phyloP scores from a whole-genome alignment of 495 filamentous ascomycete species.

The Lophiostoma macrostomum region DNA sequence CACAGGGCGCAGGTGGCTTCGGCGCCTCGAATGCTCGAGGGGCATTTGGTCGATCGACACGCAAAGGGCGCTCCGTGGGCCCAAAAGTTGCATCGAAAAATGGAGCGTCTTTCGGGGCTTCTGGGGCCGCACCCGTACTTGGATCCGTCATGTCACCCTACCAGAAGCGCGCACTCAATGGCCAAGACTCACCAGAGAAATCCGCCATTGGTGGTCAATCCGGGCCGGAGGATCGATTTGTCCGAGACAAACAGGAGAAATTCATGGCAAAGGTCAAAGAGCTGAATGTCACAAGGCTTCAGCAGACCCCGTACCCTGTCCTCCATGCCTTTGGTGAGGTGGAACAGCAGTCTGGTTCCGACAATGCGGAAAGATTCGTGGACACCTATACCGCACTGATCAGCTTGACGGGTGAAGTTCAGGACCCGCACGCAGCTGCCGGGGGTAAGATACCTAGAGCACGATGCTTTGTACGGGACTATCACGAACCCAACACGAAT shows the following conservation, averaged over 20 bases:
- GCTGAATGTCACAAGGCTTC: conserved; percentile 70
- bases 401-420: conserved; percentile 58
- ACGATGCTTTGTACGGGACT: conserved; percentile 70
- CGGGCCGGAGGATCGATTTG: conserved; percentile 64
- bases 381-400: conserved; percentile 77
- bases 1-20: conserved; percentile 16
- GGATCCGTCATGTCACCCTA: conserved; percentile 65
- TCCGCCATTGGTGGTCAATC: conserved; percentile 42
- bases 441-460: conserved; percentile 46
- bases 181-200: conserved; percentile 60
- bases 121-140: conserved; percentile 74
- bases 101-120: conserved; percentile 59
- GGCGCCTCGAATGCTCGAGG: conserved; percentile 38
- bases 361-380: conserved; percentile 56
- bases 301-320: conserved; percentile 62
- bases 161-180: conserved; percentile 8
- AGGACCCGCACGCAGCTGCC: conserved; percentile 50
- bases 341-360: conserved; percentile 60
- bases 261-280: conserved; percentile 72
- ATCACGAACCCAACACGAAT: conserved; percentile 66
- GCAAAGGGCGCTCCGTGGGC: conserved; percentile 47
- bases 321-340: conserved; percentile 69
- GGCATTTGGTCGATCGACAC: conserved; percentile 60
- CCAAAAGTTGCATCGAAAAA: conserved; percentile 35
- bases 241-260: conserved; percentile 74